These are phyloP conservation scores for Botrytis galanthina DNA, from an alignment of 2,329 filamentous ascomycete species.

Conservation along the genomic window DNA sequence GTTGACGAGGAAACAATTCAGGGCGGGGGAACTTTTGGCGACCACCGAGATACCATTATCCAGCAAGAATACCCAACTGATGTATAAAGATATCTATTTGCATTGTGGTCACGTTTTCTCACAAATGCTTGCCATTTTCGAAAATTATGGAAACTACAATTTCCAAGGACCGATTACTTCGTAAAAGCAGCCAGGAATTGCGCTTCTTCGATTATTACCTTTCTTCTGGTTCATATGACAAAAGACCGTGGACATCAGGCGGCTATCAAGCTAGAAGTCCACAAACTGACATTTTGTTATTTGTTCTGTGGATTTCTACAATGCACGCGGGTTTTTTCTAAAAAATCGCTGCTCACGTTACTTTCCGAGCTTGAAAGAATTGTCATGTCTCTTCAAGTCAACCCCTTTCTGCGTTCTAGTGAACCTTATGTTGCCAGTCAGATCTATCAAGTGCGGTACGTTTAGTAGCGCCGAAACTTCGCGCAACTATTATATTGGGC, in stretches of 20 bases:
- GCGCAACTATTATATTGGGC: background rate
- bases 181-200: background rate
- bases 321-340: too few relatives aligned
- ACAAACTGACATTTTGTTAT: background rate
- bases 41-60: constrained; percentile 19
- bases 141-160: background rate
- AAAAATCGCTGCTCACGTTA: background rate
- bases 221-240: background rate
- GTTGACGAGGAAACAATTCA: constrained; percentile 33
- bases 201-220: background rate
- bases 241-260: background rate
- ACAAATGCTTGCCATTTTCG: background rate
- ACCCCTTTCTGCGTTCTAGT: background rate
- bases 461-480: background rate
- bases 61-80: constrained; percentile 18
- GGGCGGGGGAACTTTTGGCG: constrained; percentile 28
- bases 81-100: background rate
- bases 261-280: background rate
- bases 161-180: background rate
- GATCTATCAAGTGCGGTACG: background rate
- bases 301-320: too few relatives aligned
- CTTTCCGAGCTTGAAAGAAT: background rate
- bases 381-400: background rate
- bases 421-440: background rate
- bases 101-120: background rate